Conservation (phyloP, 2,329 filamentous ascomycete genomes). For the Sporothrix inflata region DNA sequence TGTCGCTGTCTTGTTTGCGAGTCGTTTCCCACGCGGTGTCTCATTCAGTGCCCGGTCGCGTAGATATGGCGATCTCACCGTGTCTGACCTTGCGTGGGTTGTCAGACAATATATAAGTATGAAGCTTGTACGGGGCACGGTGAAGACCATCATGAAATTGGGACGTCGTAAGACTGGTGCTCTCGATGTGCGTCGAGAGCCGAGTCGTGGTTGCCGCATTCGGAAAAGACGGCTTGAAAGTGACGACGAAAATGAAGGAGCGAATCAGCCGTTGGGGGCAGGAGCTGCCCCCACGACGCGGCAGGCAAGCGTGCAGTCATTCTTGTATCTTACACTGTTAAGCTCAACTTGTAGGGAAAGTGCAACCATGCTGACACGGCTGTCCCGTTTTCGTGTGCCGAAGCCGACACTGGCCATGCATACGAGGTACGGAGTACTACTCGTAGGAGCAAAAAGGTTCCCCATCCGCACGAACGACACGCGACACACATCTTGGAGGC, state of each 20-base stretch:
- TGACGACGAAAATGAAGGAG: background rate
- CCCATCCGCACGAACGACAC: no score
- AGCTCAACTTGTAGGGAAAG: background rate
- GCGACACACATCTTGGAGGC: no score
- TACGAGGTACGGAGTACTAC: no score
- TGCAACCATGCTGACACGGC: background rate
- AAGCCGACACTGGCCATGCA: background rate
- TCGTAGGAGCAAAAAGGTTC: no score
- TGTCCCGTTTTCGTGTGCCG: background rate
- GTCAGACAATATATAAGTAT: background rate
- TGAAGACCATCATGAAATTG: background rate
- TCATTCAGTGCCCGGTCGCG: background rate
- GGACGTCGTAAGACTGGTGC: background rate
- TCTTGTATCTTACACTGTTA: no score
- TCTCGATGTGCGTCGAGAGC: background rate
- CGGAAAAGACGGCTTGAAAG: background rate
- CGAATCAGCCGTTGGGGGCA: background rate
- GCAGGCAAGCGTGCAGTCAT: no score
- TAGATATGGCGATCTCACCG: background rate
- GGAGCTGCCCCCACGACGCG: background rate
- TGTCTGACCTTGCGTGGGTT: background rate
- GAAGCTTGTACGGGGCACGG: background rate
- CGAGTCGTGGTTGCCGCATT: background rate
- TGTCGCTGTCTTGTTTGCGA: background rate
- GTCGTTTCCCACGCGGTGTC: background rate